phyloP scores from a whole-genome alignment of 164 flowering plant species.

The Santalum album region DNA sequence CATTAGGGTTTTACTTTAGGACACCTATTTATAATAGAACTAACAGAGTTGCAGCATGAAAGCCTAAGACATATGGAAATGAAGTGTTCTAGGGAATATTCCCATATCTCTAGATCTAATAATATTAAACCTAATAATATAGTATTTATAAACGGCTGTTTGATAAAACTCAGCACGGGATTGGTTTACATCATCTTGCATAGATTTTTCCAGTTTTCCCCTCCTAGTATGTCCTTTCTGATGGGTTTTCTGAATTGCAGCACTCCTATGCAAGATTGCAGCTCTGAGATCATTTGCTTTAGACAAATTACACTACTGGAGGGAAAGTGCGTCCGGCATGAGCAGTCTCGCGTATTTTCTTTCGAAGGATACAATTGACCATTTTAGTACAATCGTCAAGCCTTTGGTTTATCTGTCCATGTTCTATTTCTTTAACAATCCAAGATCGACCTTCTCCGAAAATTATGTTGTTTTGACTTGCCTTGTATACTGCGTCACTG shows the following conservation, averaged over 20 bases:
- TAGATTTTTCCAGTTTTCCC: background rate
- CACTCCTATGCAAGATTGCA: conserved; percentile 75
- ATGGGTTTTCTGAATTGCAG: conserved; percentile 34
- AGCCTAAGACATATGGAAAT: too few species aligned
- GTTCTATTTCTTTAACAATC: conserved; percentile 98
- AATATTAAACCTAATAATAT: too few species aligned
- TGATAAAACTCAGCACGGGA: too few species aligned
- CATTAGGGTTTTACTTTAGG: too few species aligned
- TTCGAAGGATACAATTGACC: conserved; percentile 81
- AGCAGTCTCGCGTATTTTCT: conserved; percentile 85
- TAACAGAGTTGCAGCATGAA: too few species aligned
- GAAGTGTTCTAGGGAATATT: too few species aligned
- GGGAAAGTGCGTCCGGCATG: conserved; percentile 88
- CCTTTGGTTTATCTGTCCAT: conserved; percentile 90
- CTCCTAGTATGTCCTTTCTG: conserved; percentile 3
- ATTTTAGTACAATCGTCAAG: conserved; percentile 69
- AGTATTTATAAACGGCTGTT: too few species aligned
- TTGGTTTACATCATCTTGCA: too few species aligned
- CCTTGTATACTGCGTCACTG: conserved; percentile 92
- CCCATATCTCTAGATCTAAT: too few species aligned
- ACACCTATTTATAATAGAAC: too few species aligned
- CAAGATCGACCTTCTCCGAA: conserved; percentile 71
- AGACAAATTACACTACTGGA: conserved; percentile 86
- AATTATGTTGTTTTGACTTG: conserved; percentile 73
- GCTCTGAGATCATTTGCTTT: conserved; percentile 84